Evolutionary conservation across 805 yeast species (phyloP), one percentile per base, ranked within the genome.

Genomic region (Lachancea quebecensis): DNA sequence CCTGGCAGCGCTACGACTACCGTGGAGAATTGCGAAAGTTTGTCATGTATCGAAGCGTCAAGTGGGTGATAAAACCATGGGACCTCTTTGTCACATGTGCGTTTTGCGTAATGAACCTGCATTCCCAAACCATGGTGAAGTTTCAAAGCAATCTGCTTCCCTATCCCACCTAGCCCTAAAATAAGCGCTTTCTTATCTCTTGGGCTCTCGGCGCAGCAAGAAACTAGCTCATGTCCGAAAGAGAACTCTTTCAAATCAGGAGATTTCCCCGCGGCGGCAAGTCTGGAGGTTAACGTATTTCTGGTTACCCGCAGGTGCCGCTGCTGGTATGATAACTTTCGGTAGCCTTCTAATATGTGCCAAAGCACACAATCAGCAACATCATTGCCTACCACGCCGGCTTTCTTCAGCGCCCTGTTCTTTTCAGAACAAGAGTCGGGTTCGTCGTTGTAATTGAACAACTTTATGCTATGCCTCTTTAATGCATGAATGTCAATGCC

Each of bases 291-390:
- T 6, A 71, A 62, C 1, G 80, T 72, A 52, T 74, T 65, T 18
- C 69, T 67, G 35, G 49, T 41, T 9, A 63, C 56, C 8, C 62
- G 59, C 14, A 70, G 49, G 28, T 54, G 52, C 3, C 46, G 46
- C 41, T 65, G 67, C 44, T 69, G 71, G 27, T 66, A 54, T 5
- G 70, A 65, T 55, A 73, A 78, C 52, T 70, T 70, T 48, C 87
- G 67, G 62, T 78, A 81, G 2, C 77, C 68, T 39, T 74, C 73
- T 48, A 81, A 57, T 1, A 79, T 66, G 50, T 75, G 75, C 71
- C 73, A 79, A 51, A 81, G 59, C 1, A 74, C 84, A 50, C 78
- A 68, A 51, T 81, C 86, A 2, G 84, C 85, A 12, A 81, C 86
- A 16, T 82, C 81, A 38, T 73, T 78, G 2, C 82, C 76, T 0